Evolutionary conservation across 2,329 filamentous ascomycete species (phyloP), one percentile per base, ranked within the genome.

Genomic region (Penicillium sumatraense): DNA sequence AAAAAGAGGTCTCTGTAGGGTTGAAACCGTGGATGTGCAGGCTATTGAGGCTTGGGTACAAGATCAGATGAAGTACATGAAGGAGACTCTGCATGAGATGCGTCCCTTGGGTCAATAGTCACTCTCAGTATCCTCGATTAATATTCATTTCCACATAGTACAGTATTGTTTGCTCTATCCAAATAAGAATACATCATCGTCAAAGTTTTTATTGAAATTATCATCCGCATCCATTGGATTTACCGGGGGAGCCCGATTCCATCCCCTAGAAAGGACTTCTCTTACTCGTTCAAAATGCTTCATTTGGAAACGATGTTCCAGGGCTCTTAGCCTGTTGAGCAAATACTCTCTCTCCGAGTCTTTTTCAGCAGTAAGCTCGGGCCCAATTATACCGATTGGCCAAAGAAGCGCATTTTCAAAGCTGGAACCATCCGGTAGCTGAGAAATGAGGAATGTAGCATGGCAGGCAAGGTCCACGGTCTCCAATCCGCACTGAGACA

Each of bases 31-130:
- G 16, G 59, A 66, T 33, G 33, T 64, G 3, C 51, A 52, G 2
- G 61, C 64, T 35, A 49, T 70, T 11, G 48, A 63, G 44, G 58
- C 57, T 42, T 72, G 70, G 68, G 56, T 59, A 2, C 51, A 66
- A 29, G 64, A 67, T 44, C 62, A 68, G 61, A 66, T 71, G n/a
- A 56, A 57, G 29, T 72, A 72, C 50, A 61, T 72, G 20, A 57
- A 65, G 33, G 55, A 67, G 33, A 72, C 68, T 2, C 46, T 69
- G 27, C 59, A 65, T 51, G 69, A 72, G 52, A 72, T 72, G 68
- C 58, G 65, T 16, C 65, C 63, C 3, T 31, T 46, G 26, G 42
- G 10, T 14, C 27, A 33, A n/a, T 44, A 44, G 41, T n/a, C n/a
- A n/a, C n/a, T n/a, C n/a, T n/a, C n/a, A n/a, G n/a, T 2, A 6